Base-by-base conservation (phyloP, 352 stramenopile species). In the Globisporangium camurandrum region DNA sequence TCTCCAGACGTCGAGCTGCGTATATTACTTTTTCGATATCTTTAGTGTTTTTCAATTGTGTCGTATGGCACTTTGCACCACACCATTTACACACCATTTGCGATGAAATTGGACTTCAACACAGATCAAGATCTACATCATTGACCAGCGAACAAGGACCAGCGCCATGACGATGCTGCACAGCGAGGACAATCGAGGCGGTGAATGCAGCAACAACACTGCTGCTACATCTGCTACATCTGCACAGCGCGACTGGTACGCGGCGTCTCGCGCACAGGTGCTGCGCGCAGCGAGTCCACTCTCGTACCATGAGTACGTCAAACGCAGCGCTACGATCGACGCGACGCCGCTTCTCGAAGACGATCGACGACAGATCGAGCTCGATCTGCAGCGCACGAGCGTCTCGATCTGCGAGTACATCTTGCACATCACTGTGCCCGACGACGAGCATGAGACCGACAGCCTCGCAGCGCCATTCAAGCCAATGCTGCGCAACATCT, bases 311-410 rank as follows among this genome's bases (percentile, higher is more conserved):
- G 67, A 81, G 19, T 84, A 81, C 50, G 46, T 71, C 23, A 46
- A 38, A 4, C 65, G 61, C 28, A 71, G 63, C 34, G 41, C 61
- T 43, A 40, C 58, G 39, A 51, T 31, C 24, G 65, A 56, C 6
- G 6, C 33, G 28, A 62, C 56, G 4, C 38, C 57, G 12, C 57
- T 69, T 16, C 62, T 81, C 8, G 74, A 76, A n/a, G 78, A 85
- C 9, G 78, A 89, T 57, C 44, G 60, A 45, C 57, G 59, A 31
- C 78, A 89, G 65, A 84, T 89, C 40, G 72, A 84, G 38, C 61
- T 89, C 46, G 78, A 89, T 65, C 52, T 89, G 28, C 60, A 71
- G 24, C 78, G 78, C 26, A 77, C 75, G 10, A 57, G 60, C 37
- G 57, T 64, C 40, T 89, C 78, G 22, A 59, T 87, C 14, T 62